Evolutionary conservation across 805 yeast genomes (phyloP), one percentile per base, ranked within the genome.

Genomic region (Saitoella complicata): DNA sequence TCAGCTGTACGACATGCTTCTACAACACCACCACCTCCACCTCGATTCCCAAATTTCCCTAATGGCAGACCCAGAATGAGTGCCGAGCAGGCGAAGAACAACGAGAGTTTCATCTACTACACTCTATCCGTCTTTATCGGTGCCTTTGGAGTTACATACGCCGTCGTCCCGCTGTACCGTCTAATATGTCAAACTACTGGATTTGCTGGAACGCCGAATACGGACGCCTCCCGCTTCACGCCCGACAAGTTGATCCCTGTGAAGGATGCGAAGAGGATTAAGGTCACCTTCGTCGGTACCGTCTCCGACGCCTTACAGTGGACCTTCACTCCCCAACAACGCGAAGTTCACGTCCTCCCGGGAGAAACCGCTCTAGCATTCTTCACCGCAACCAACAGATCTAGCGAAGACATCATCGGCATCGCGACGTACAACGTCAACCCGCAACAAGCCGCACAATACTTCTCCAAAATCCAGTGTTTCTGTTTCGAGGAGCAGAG

Each of bases 301-400:
- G 87, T 91, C 0, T 81, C 95, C 1, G 80, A 86, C 10, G 72
- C 82, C 39, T 67, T 91, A 50, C 97, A 97, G 7, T 91, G 98
- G 98, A 81, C 75, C 52, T 88, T 91, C 64, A 74, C 76, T 12
- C 98, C 98, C 8, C 88, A 85, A 61, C 98, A 91, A 58, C 70
- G 88, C 50, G 95, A 87, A 60, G 97, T 91, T 1, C 76, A 76
- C 53, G 80, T 91, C 21, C 76, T 85, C 7, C 98, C 98, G 0
- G 98, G 98, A 21, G 98, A 91, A 62, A 91, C 98, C 2, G 98
- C 98, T 0, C 67, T 91, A 48, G 96, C 95, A 0, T 91, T 91
- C 59, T 91, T 85, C 66, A 81, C 78, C 60, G 98, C 98, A 29
- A 82, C 78, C 61, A 91, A 91, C 58, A 67, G 67, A 48, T 75